Conservation (phyloP, 768 basidiomycete species). For the Lactarius sp. region DNA sequence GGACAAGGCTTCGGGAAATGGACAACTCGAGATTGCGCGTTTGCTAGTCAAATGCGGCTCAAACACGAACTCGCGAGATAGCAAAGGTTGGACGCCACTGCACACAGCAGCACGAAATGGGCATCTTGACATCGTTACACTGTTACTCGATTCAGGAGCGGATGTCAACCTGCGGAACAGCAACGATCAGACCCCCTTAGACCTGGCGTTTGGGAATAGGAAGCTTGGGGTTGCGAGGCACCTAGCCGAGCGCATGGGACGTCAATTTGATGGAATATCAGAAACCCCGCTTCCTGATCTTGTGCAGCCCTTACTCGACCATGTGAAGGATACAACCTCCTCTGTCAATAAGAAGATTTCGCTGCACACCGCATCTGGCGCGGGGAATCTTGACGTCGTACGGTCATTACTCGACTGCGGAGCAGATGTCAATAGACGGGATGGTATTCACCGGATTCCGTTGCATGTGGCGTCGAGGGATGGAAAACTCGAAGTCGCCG, state of each 20-base stretch:
- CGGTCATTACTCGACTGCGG: background rate
- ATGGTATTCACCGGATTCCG: background rate
- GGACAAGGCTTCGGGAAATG: background rate
- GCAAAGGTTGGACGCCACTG: background rate
- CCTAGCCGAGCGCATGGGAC: background rate
- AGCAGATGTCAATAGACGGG: background rate
- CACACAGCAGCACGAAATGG: background rate
- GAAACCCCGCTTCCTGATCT: background rate
- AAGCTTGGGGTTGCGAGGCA: background rate
- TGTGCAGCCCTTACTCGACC: too few species aligned
- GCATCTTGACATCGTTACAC: background rate
- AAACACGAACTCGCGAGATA: background rate
- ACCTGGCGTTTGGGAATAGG: background rate
- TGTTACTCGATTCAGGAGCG: background rate
- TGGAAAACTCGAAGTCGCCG: background rate
- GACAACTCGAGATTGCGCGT: background rate
- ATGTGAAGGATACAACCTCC: fast-evolving
- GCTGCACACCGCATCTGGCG: background rate
- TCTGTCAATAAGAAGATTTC: background rate
- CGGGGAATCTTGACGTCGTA: background rate
- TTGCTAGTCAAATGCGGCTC: background rate
- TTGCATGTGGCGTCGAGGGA: background rate
- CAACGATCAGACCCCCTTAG: background rate
- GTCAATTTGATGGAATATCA: background rate
- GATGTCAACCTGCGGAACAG: background rate